A percentile compares a stretch with the other conserved stretches of the same genome.
These are phyloP conservation scores for Diacronema lutheri DNA, from an alignment of 78 protist species.

Conservation along the genomic window DNA sequence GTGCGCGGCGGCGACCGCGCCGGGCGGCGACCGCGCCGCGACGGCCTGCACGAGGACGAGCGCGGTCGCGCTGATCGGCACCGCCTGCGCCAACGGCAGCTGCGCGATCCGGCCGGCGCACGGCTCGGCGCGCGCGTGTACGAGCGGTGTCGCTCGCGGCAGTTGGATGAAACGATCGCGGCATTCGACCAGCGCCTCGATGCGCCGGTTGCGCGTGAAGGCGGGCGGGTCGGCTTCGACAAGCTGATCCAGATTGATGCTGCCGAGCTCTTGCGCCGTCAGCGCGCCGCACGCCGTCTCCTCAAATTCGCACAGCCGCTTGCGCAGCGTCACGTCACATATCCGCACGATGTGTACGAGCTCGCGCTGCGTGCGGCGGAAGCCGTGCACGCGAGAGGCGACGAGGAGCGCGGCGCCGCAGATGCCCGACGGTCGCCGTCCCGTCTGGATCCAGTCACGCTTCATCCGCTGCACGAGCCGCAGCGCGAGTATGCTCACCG, in stretches of 20 bases:
- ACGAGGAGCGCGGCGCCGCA: conserved; percentile 90
- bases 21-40: background rate
- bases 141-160: background rate
- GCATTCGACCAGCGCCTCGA: background rate
- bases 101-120: background rate
- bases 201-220: background rate
- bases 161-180: background rate
- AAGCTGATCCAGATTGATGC: background rate
- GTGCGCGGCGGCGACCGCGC: background rate
- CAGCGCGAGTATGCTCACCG: conserved; percentile 67
- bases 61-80: background rate
- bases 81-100: background rate
- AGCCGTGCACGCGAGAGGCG: conserved; percentile 89
- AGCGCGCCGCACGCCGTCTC: conserved; percentile 20
- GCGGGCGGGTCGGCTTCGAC: conserved; percentile 15
- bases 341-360: conserved; percentile 75
- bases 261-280: conserved; percentile 25
- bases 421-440: conserved; percentile 89
- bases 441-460: conserved; percentile 89
- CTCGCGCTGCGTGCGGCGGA: conserved; percentile 70
- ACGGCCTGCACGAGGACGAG: background rate
- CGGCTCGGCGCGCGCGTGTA: background rate
- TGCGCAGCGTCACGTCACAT: conserved; percentile 60
- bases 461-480: conserved; percentile 83
- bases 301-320: conserved; percentile 33